A percentile compares a stretch with the other conserved stretches of the same genome.
Evolutionary conservation across 176 grass and related monocot species (phyloP).

Genomic region (Cymbopogon citratus): DNA sequence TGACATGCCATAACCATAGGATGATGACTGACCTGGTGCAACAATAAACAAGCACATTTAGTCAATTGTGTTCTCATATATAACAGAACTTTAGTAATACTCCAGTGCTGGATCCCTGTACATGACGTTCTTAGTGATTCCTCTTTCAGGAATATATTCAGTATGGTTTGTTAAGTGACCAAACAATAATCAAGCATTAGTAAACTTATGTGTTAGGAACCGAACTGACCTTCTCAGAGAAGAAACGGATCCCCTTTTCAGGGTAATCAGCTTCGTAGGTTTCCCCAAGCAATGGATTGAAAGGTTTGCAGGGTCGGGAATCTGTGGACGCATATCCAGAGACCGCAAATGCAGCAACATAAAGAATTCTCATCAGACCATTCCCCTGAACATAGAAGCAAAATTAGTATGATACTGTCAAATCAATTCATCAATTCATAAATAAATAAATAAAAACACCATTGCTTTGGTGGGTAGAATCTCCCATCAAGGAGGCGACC

Average conservation of each 20-base stretch:
- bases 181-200: not conserved
- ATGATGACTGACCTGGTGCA: conserved; percentile 83
- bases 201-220: conserved; percentile 14
- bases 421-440: not conserved
- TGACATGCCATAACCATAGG: conserved; percentile 86
- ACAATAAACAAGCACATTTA: conserved; percentile 36
- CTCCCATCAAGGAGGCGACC: not conserved
- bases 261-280: conserved; percentile 89
- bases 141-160: not conserved
- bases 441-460: conserved; percentile 24
- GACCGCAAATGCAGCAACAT: conserved; percentile 87
- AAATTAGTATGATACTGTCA: conserved; percentile 28
- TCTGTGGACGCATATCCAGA: conserved; percentile 87
- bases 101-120: not conserved
- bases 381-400: conserved; percentile 57
- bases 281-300: conserved; percentile 91
- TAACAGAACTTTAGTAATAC: conserved; percentile 4
- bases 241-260: conserved; percentile 84
- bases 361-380: conserved; percentile 74
- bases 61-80: not conserved
- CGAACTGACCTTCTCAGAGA: conserved; percentile 74
- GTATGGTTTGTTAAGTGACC: not conserved
- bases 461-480: not conserved
- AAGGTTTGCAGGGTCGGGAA: conserved; percentile 77
- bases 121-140: not conserved